Evolutionary conservation across 495 filamentous ascomycete genomes (phyloP), one percentile per base, ranked within the genome.

Genomic region (Neurospora sp.): DNA sequence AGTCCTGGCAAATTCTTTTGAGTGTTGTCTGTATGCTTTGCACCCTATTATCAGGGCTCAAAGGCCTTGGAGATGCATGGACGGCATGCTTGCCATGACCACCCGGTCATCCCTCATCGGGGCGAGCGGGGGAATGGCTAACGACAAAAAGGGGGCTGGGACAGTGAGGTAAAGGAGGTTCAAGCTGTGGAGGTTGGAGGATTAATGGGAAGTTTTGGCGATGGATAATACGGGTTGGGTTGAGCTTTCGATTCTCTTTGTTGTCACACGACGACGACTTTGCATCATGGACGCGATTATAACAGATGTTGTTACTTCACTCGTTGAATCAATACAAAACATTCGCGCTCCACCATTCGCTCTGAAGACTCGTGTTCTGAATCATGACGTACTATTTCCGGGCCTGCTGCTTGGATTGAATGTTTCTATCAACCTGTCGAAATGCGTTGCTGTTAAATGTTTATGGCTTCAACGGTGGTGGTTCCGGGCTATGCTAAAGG

Each of bases 1-100:
- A 74, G 80, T 24, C 79, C 79, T 72, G 86, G 86, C 66, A 89
- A 86, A 76, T 89, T 89, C 79, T 86, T 89, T 74, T 88, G 54
- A 66, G 54, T 28, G 28, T 19, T 66, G 54, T 36, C 54, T 31
- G 7, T 66, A 19, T 66, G 54, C 54, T 34, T 66, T 66, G 28
- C 28, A 34, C 54, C 54, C 54, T 66, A 34, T 34, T 31, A 8
- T 66, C 13, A 66, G 28, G 54, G 54, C 28, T 15, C 54, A 34
- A 19, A 34, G 15, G 15, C 15, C 54, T 36, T 66, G 54, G 24
- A 66, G 54, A 66, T 28, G 54, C 54, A 34, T 34, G 54, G 54
- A 66, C 54, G 54, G 28, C 54, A 34, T 66, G 28, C 28, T 66
- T 36, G 15, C 28, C 28, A 66, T 66, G 54, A 66, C 24, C 54